Conservation (phyloP, 148 eudicot genomes). For the Rhododendron ferrugineum region DNA sequence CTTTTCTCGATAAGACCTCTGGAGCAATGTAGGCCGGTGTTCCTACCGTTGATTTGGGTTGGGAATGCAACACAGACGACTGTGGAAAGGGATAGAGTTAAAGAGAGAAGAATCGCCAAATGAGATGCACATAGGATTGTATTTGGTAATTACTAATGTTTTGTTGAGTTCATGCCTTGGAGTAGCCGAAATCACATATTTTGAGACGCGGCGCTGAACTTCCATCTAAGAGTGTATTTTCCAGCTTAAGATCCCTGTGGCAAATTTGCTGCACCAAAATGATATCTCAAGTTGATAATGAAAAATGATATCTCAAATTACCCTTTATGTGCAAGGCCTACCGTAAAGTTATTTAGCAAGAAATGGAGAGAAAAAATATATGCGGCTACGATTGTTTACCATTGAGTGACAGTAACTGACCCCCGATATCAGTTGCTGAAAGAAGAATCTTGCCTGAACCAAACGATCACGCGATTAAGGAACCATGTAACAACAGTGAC, state of each 20-base stretch:
- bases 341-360: not conserved
- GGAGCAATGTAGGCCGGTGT: conserved; percentile 55
- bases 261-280: conserved; percentile 45
- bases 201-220: conserved; percentile 59
- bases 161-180: conserved; percentile 32
- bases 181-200: conserved; percentile 71
- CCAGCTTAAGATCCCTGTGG: conserved; percentile 67
- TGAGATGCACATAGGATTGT: not conserved
- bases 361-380: not conserved
- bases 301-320: no score
- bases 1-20: conserved; percentile 41
- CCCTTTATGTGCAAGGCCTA: not conserved
- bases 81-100: conserved; percentile 5
- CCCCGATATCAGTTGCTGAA: conserved; percentile 62
- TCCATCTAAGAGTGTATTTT: conserved; percentile 63
- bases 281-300: not conserved
- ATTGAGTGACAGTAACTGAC: conserved; percentile 59
- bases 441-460: conserved; percentile 48
- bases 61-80: conserved; percentile 54
- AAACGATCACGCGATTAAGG: not conserved
- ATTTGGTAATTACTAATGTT: not conserved
- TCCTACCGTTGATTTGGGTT: conserved; percentile 51
- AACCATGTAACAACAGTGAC: not conserved
- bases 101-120: not conserved
- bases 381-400: conserved; percentile 21